Conservation (phyloP, 139 green algal genomes). For the Chlorella sp. region DNA sequence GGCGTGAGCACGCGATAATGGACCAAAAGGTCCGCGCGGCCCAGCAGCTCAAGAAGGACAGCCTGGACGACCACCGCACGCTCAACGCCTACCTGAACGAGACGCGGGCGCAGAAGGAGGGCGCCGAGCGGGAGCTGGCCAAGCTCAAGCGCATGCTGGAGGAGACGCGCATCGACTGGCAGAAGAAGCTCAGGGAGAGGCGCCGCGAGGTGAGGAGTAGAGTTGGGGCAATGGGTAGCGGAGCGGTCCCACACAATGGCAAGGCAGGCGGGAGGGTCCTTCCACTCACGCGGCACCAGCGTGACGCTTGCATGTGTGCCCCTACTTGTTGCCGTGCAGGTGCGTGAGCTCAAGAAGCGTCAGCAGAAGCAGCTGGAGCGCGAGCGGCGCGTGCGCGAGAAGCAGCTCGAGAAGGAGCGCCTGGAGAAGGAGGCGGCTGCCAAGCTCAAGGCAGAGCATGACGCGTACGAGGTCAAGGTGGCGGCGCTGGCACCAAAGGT, state of each 20-base stretch:
- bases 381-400: slow-evolving; percentile 48
- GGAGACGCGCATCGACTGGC: slow-evolving; percentile 57
- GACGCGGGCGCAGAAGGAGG: slow-evolving; percentile 59
- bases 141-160: slow-evolving; percentile 53
- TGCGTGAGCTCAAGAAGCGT: slow-evolving; percentile 67
- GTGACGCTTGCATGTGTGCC: too few species aligned
- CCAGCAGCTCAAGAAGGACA: slow-evolving; percentile 58
- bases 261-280: too few species aligned
- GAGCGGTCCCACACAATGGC: too few species aligned
- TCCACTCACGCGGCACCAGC: too few species aligned
- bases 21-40: slow-evolving; percentile 54
- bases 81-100: slow-evolving; percentile 98
- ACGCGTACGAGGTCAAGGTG: slow-evolving; percentile 59
- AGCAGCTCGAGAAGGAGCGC: slow-evolving; percentile 47
- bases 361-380: slow-evolving; percentile 62
- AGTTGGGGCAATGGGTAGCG: too few species aligned
- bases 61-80: slow-evolving; percentile 73
- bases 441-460: slow-evolving; percentile 57
- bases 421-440: slow-evolving; percentile 41
- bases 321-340: too few species aligned
- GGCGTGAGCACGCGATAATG: slow-evolving; percentile 64
- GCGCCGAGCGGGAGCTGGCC: slow-evolving; percentile 66
- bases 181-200: slow-evolving; percentile 59
- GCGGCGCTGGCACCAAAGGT: slow-evolving; percentile 62
- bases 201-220: too few species aligned